phyloP scores from a whole-genome alignment of 176 grass and related monocot species.

The Paspalum notatum region DNA sequence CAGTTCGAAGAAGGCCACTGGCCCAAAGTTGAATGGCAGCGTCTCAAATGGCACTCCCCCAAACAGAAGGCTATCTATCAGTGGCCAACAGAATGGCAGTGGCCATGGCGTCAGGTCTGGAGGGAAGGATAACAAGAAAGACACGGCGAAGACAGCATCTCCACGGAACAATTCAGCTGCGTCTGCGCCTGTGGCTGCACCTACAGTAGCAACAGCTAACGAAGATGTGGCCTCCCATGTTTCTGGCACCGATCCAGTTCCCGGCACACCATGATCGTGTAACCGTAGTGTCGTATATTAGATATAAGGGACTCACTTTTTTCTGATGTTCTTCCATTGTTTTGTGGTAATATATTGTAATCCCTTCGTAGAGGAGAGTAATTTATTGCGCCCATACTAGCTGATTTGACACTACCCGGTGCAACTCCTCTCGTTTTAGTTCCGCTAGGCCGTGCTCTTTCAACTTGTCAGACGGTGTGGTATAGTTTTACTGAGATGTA shows the following conservation, averaged over 20 bases:
- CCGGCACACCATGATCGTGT: conserved; percentile 70
- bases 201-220: conserved; percentile 13
- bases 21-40: conserved; percentile 62
- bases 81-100: conserved; percentile 54
- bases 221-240: conserved; percentile 55
- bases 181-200: conserved; percentile 26
- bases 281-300: conserved; percentile 53
- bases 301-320: conserved; percentile 37
- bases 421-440: conserved; percentile 43
- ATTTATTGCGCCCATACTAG: conserved; percentile 28
- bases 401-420: conserved; percentile 21
- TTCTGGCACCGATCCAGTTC: conserved; percentile 52
- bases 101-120: conserved; percentile 56
- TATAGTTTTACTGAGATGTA: conserved; percentile 41
- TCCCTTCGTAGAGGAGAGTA: conserved; percentile 50
- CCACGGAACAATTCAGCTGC: conserved; percentile 35
- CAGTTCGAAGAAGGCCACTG: conserved; percentile 67
- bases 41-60: conserved; percentile 66
- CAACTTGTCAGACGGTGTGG: conserved; percentile 33
- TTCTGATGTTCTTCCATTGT: conserved; percentile 38
- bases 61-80: conserved; percentile 76
- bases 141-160: conserved; percentile 33
- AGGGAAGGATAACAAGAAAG: conserved; percentile 77
- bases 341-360: conserved; percentile 60
- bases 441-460: conserved; percentile 20